Base-by-base conservation (phyloP, 2,329 filamentous ascomycete species). In the Ascochyta lentis region DNA sequence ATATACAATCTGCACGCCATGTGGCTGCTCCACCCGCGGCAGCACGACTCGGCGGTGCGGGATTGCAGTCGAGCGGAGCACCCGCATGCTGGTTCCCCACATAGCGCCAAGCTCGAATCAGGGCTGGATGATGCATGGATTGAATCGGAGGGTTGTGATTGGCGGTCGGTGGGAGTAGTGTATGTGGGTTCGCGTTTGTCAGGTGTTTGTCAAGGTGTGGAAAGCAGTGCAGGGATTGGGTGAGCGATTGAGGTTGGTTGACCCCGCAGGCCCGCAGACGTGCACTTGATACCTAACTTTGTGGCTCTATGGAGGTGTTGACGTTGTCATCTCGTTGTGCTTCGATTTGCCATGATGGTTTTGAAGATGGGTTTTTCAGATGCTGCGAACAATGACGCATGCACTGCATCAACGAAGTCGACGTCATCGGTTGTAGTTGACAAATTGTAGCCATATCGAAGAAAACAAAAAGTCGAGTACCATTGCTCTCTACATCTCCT, bases 31-130 rank as follows among this genome's bases (percentile, higher is more conserved):
- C 45, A 23, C 35, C n/a, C 27, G 58, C 67, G 42, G 19, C 19
- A 19, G 19, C 65, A 53, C 35, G 42, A 26, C 46, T 67, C 67
- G 65, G 64, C 57, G 50, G 31, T 43, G 46, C 46, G 46, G 48
- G 27, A 49, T 50, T 31, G 2, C 4, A 6, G 12, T 31, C 29
- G 8, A 33, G 43, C 49, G 37, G 43, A 37, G 37, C 27, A 37
- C 38, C 42, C 38, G 50, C 33, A 38, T 43, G 23, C 38, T 48
- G 23, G 1, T 65, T 68, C 66, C 68, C 69, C 67, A 70, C 69
- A 66, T 46, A 35, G 29, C 23, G 59, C 61, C 58, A 63, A 65
- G 53, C 50, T 43, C 39, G 41, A 52, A 33, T 54, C 19, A 42
- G 42, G 35, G 19, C 51, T 35, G 26, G 29, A 60, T 53, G 55